Base-by-base conservation (phyloP, 2,329 filamentous ascomycete genomes). In the Xylariaceae sp. region DNA sequence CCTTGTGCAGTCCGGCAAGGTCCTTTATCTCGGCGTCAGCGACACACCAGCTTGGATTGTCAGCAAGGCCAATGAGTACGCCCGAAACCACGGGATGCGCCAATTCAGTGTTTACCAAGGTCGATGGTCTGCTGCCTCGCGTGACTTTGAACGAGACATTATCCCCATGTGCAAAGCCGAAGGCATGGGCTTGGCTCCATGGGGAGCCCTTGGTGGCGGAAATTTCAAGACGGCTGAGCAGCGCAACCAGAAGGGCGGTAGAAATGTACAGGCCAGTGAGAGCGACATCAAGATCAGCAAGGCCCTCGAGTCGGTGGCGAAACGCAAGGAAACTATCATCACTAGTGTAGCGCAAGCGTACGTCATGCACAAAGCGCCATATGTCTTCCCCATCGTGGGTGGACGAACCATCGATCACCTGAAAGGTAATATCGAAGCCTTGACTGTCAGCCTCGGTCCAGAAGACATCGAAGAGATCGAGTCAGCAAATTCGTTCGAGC, bases 31-130 rank as follows among this genome's bases (percentile, higher is more conserved):
- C 1, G 83, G 84, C 2, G 71, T 85, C 59, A 80, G 73, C 32
- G 82, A 87, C 51, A 80, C 79, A 0, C 84, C 84, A 0, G 83
- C 84, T 8, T 87, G 83, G 83, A 62, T 84, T 15, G 81, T 84
- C 19, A 73, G 71, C 54, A 81, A 80, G 55, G 78, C 78, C 13
- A 85, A 84, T 40, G 73, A 81, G 56, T 83, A 89, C 55, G 87
- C 86, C 6, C 75, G 81, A 32, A 73, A 78, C 48, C 77, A 88
- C 48, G 83, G 81, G n/a, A 70, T 88, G 19, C 77, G 79, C 2
- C 81, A 76, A 30, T 89, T 89, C 65, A 75, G 69, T 28, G 76
- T 87, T 22, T 87, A 85, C 60, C 81, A 85, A 61, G 83, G 83
- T 9, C 66, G 64, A 9, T 87, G 81, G 80, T 76, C 66, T 17